Percentiles rank a stretch among this genome's conserved stretches.
Evolutionary conservation across 768 basidiomycete species (phyloP).

Genomic region (Rhizopogon sp.): DNA sequence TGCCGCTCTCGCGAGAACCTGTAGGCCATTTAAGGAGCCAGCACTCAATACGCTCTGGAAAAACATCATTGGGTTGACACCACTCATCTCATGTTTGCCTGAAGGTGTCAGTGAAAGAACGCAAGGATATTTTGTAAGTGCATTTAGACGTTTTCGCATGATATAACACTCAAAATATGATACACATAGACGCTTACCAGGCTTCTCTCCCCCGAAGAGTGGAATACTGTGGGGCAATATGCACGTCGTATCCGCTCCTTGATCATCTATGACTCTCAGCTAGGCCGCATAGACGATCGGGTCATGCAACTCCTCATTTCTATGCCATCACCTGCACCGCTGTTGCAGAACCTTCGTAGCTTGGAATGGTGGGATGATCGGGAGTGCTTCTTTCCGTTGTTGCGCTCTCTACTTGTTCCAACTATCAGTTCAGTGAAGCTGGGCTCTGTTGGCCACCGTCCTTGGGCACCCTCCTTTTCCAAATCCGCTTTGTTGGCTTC

Average conservation of each 20-base stretch:
- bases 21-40: not conserved
- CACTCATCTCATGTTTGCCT: not conserved
- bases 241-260: not conserved
- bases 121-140: not conserved
- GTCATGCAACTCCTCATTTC: not conserved
- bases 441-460: too few species aligned
- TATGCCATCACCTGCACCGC: not conserved
- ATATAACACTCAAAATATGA: not conserved
- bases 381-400: not conserved
- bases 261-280: not conserved
- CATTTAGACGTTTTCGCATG: not conserved
- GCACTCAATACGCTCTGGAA: not conserved
- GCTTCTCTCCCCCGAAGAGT: not conserved
- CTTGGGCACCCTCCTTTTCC: not conserved
- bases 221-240: not conserved
- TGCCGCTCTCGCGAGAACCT: not conserved
- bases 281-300: not conserved
- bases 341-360: not conserved
- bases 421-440: not conserved
- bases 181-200: not conserved
- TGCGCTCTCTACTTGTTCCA: not conserved
- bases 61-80: not conserved
- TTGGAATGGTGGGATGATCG: not conserved
- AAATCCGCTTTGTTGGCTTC: not conserved
- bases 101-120: not conserved